Percentiles rank a stretch among this genome's conserved stretches.
phyloP scores from a whole-genome alignment of 2,329 filamentous ascomycete genomes.

The Colletotrichum sp. region DNA sequence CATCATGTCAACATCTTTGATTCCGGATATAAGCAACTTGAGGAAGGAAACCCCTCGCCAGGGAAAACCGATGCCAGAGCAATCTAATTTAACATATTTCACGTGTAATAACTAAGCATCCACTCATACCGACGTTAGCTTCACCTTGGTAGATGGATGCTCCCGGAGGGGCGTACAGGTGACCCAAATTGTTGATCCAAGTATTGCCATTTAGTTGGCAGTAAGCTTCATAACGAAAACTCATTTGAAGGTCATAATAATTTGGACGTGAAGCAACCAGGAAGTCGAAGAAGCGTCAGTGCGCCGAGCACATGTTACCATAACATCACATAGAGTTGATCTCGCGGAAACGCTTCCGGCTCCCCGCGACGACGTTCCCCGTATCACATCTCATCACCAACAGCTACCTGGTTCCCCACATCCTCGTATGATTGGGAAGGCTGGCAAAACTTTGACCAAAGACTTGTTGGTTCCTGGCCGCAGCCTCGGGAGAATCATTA shows the following conservation, averaged over 20 bases:
- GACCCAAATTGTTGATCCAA: not conserved
- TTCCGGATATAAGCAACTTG: fast-evolving
- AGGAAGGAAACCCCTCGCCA: fast-evolving
- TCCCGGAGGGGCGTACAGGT: fast-evolving
- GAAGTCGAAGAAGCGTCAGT: not conserved
- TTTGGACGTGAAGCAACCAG: not conserved
- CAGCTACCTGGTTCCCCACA: not conserved
- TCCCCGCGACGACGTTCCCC: not conserved
- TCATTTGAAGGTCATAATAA: fast-evolving
- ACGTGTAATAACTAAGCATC: not conserved
- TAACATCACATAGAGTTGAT: fast-evolving
- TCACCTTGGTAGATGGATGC: not conserved
- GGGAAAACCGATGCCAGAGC: not conserved
- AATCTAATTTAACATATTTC: fast-evolving
- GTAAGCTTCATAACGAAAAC: fast-evolving
- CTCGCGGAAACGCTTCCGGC: not conserved
- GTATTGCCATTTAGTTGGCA: not conserved
- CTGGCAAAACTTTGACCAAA: not conserved
- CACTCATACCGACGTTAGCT: not conserved
- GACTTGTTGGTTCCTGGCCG: not conserved
- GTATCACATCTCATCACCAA: not conserved
- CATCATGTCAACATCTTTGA: fast-evolving
- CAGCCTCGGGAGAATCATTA: not conserved
- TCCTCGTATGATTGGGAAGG: not conserved
- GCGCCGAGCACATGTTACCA: fast-evolving